Evolutionary conservation across 768 basidiomycete species (phyloP).

Genomic region (Albatrellus ellisii): DNA sequence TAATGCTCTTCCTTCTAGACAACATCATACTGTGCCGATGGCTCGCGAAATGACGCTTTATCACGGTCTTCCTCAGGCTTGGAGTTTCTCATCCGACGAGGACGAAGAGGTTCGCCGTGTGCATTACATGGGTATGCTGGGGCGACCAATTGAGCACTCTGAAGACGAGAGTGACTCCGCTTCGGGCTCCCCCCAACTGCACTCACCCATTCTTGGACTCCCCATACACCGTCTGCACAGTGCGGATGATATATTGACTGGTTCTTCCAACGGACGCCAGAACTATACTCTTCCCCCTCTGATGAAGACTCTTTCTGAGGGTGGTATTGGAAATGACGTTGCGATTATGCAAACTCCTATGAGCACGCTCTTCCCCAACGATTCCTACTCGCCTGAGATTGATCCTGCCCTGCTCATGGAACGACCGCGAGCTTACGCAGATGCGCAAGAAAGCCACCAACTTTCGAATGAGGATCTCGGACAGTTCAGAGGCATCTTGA

Average conservation of each 20-base stretch:
- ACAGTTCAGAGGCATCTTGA: not conserved
- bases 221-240: not conserved
- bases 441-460: not conserved
- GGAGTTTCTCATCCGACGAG: not conserved
- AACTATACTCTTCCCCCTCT: not conserved
- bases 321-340: not conserved
- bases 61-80: not conserved
- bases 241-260: not conserved
- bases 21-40: not conserved
- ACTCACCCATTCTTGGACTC: no score
- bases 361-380: not conserved
- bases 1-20: not conserved
- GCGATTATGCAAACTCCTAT: not conserved
- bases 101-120: not conserved
- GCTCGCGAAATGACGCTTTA: not conserved
- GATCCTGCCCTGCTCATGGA: slow-evolving; percentile 9
- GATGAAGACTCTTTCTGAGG: not conserved
- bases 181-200: no score
- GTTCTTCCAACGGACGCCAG: no score
- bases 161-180: no score
- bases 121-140: not conserved
- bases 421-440: not conserved
- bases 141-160: no score
- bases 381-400: not conserved
- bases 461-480: no score